Evolutionary conservation across 495 filamentous ascomycete genomes (phyloP), one percentile per base, ranked within the genome.

Genomic region (Hypomontagnella submonticulosa): DNA sequence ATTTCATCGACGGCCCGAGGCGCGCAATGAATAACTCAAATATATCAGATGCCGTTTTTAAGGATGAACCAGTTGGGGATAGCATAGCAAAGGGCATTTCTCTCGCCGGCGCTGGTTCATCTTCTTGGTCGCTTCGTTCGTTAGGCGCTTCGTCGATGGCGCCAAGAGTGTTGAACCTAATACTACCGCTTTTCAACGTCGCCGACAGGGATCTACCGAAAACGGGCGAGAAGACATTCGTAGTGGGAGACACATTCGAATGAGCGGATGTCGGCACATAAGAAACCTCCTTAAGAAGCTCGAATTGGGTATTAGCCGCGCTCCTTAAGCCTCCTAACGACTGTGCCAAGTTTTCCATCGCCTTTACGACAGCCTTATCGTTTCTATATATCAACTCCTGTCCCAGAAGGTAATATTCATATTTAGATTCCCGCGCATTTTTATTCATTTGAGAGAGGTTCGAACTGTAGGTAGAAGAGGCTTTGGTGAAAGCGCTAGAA

Each of bases 1-100:
- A 97, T 73, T 96, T 95, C 92, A 98, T 97, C 0, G 92, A 93
- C 1, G 95, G 94, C 0, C 95, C 95, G 34, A 99, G 77, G 63
- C 94, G 87, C 11, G 80, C 79, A 34, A 99, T 97, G 71, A 99
- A 99, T 5, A 88, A 79, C 5, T 90, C 87, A 69, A 97, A 97
- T 48, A 97, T 92, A 32, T 94, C 91, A 0, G 89, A 83, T 11
- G 90, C 85, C 44, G 84, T 87, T 47, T 72, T 76, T 20, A 80
- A 79, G 1, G 77, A 75, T 4, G 70, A 73, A 23, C 38, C 30
- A 33, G 53, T 63, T 1, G 58, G 62, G 44, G 36, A 73, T 47
- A 50, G 46, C 43, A 44, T 68, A 56, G 18, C 63, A 51, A 30
- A 36, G 4, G 42, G 20, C 37, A 47, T 33, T 40, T 64, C 52